A percentile compares a stretch with the other conserved stretches of the same genome.
Conservation (phyloP, 768 basidiomycete genomes). For the Boletellus emodensis region DNA sequence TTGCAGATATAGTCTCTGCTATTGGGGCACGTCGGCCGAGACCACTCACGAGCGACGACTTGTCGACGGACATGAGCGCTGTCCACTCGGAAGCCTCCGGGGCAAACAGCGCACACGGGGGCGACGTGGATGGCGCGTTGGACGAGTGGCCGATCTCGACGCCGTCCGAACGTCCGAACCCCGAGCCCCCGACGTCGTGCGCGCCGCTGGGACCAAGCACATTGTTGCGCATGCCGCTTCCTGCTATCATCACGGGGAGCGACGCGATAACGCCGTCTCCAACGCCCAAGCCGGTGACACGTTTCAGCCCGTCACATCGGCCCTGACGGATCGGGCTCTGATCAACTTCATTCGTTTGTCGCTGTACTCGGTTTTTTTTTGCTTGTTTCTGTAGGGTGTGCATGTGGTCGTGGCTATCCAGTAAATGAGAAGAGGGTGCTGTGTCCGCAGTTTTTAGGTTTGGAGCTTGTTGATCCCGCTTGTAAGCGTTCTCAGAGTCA, state of each 20-base stretch:
- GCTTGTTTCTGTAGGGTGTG: too few relatives aligned
- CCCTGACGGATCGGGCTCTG: constrained; percentile 2
- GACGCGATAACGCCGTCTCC: constrained; percentile 48
- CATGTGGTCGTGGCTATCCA: too few relatives aligned
- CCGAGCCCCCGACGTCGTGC: constrained; percentile 50
- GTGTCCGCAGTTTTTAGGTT: too few relatives aligned
- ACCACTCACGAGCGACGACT: constrained; percentile 14
- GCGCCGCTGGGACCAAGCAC: constrained; percentile 43
- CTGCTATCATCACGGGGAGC: constrained; percentile 40
- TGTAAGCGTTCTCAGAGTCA: too few relatives aligned
- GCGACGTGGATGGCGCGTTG: not conserved
- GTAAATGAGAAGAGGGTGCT: too few relatives aligned
- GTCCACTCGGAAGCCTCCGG: not conserved
- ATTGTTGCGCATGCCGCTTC: constrained; percentile 31
- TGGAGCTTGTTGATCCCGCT: too few relatives aligned
- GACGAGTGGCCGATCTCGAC: constrained; percentile 35
- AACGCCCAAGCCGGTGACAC: constrained; percentile 23
- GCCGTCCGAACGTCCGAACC: constrained; percentile 52
- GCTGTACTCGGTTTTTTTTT: too few relatives aligned
- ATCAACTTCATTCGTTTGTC: too few relatives aligned
- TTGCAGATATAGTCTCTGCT: constrained; percentile 47
- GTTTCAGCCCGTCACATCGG: constrained; percentile 7
- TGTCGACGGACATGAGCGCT: not conserved
- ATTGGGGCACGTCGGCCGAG: constrained; percentile 35
- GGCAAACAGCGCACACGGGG: not conserved